Base-by-base conservation (phyloP, 805 yeast species). In the Alloascoidea hylecoeti region DNA sequence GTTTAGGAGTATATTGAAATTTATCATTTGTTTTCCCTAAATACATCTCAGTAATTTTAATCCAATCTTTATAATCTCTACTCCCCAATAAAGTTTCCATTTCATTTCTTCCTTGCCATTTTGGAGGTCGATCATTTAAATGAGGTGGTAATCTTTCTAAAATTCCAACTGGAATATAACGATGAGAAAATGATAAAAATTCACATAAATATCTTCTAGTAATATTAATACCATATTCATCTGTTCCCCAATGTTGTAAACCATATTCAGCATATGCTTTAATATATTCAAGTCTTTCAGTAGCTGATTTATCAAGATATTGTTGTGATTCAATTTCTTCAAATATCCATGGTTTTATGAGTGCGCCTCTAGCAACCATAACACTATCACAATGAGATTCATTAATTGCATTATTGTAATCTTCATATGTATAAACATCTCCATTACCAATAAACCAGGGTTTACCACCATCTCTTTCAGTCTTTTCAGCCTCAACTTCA, bases 311-410 rank as follows among this genome's bases (percentile, higher is more conserved):
- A 57, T 92, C 99, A 44, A 92, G 59, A 55, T 85, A 77, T 57
- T 92, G 97, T 49, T 77, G 75, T 4, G 89, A 66, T 41, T 89
- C 94, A 40, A 92, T 72, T 60, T 92, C 99, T 61, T 92, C 96
- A 49, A 89, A 92, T 38, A 92, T 83, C 99, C 99, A 92, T 27
- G 99, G 99, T 60, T 92, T 92, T 55, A 92, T 88, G 46, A 92
- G 69, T 2, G 97, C 97, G 40, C 97, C 98, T 51, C 99, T 72
- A 2, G 97, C 98, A 39, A 92, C 84, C 96, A 94, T 92, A 14
- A 86, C 94, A 18, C 92, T 75, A 60, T 92, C 98, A 41, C 89
- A 76, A 16, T 81, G 80, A 18, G 71, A 71, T 36, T 75, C 70
- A 14, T 61, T 62, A 33, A 77, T 64, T 6, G 80, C 86, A 23